Evolutionary conservation across 2,329 filamentous ascomycete species (phyloP).

Genomic region (Chrysoporthe austroafricana): DNA sequence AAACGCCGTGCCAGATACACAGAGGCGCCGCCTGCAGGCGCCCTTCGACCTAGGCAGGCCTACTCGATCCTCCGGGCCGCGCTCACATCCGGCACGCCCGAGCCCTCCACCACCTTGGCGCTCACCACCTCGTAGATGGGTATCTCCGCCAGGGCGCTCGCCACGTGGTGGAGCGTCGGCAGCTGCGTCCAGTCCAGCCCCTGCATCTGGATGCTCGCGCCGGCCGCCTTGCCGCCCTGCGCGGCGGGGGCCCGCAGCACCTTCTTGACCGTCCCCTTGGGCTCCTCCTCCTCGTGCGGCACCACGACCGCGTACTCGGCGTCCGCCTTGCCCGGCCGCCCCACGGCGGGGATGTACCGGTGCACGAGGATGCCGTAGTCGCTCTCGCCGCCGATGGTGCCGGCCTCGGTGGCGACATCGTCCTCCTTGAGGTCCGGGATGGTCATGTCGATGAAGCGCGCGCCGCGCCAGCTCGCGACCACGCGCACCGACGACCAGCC

Average conservation of each 20-base stretch:
- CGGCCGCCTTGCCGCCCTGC: constrained; percentile 19
- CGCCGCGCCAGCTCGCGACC: constrained; percentile 46
- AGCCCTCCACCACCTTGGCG: constrained; percentile 59
- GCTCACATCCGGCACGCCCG: constrained; percentile 27
- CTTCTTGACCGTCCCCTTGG: constrained; percentile 37
- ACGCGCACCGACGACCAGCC: constrained; percentile 42
- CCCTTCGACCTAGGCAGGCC: no score
- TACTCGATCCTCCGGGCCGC: constrained; percentile 28
- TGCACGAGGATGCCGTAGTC: constrained; percentile 30
- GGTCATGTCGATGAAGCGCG: constrained; percentile 33
- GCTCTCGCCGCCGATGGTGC: constrained; percentile 35
- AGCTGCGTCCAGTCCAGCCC: constrained; percentile 55
- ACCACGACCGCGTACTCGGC: constrained; percentile 54
- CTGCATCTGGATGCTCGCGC: constrained; percentile 51
- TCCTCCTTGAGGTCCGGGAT: constrained; percentile 31
- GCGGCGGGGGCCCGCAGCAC: constrained; percentile 39
- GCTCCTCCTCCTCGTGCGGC: constrained; percentile 39
- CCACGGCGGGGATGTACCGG: constrained; percentile 26
- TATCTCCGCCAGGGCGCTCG: constrained; percentile 55
- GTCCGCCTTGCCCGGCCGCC: constrained; percentile 46
- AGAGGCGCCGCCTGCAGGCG: no score
- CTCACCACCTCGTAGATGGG: constrained; percentile 60
- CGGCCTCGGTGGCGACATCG: constrained; percentile 31
- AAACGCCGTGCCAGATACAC: neutral
- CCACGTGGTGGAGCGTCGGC: constrained; percentile 64